These are phyloP conservation scores for Ophiocordyceps robertsii DNA, from an alignment of 2,329 filamentous ascomycete genomes.

Conservation along the genomic window DNA sequence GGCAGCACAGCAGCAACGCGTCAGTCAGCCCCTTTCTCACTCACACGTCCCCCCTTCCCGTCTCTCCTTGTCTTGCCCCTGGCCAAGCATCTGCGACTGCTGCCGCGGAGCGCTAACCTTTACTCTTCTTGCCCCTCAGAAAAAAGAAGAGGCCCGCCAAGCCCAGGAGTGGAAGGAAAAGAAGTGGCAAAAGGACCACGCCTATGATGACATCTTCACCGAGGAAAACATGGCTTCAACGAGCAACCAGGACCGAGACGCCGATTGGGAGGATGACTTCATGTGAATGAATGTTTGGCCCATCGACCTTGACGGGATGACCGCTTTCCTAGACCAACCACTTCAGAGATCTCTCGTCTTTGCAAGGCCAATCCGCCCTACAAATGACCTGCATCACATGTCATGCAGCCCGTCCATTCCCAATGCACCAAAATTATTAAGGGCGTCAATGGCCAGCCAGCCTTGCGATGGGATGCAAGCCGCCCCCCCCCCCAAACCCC, in stretches of 20 bases:
- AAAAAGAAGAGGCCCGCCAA: conserved; percentile 61
- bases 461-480: too few species aligned
- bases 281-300: conserved; percentile 42
- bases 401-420: too few species aligned
- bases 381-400: too few species aligned
- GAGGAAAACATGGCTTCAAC: conserved; percentile 65
- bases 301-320: too few species aligned
- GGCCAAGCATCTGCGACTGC: not conserved
- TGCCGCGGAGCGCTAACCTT: not conserved
- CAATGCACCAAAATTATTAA: too few species aligned
- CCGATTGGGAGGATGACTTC: conserved; percentile 80
- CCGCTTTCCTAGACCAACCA: too few species aligned
- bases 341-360: too few species aligned
- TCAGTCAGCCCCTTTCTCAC: conserved; percentile 21
- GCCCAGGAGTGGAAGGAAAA: conserved; percentile 74
- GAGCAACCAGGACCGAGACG: conserved; percentile 75
- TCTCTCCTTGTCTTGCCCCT: not conserved
- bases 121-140: conserved; percentile 27
- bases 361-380: too few species aligned
- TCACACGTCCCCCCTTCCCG: not conserved
- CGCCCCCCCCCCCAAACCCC: too few species aligned
- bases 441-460: too few species aligned
- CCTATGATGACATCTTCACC: conserved; percentile 83
- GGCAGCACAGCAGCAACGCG: conserved; percentile 45
- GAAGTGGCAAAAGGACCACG: conserved; percentile 94